Percentiles rank a stretch among this genome's conserved stretches.
Conservation (phyloP, 1,284 basidiomycete species). For the Tilletia setariae region DNA sequence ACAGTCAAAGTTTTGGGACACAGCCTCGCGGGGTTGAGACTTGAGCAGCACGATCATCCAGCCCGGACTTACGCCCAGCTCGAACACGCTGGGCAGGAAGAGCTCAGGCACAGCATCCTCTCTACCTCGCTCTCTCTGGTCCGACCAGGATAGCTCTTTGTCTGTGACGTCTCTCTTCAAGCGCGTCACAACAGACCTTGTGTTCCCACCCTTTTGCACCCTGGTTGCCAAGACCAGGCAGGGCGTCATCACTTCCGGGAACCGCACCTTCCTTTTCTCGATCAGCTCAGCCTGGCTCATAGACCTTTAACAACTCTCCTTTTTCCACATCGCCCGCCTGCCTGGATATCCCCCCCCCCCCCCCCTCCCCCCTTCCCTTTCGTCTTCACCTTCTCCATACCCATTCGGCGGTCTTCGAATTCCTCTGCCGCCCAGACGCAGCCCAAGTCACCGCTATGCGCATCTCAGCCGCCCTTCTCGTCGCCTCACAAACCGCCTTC, state of each 20-base stretch:
- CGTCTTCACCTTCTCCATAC: background rate
- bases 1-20: too few species aligned
- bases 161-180: too few species aligned
- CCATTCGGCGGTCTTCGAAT: background rate
- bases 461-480: slow-evolving; percentile 9
- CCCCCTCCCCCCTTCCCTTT: background rate
- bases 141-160: too few species aligned
- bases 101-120: too few species aligned
- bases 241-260: background rate
- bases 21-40: too few species aligned
- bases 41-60: too few species aligned
- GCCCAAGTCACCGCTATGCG: background rate
- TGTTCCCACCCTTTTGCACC: too few species aligned
- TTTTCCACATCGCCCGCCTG: background rate
- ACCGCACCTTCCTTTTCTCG: background rate
- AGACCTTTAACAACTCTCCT: background rate
- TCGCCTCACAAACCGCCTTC: background rate
- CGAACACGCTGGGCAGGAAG: too few species aligned
- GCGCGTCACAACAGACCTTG: too few species aligned
- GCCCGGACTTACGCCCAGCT: too few species aligned
- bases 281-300: background rate
- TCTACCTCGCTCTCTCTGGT: too few species aligned
- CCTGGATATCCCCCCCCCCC: background rate
- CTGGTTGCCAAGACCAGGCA: too few species aligned
- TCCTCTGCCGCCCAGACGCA: background rate